Conservation (phyloP, 352 stramenopile species). For the Pythium insidiosum region DNA sequence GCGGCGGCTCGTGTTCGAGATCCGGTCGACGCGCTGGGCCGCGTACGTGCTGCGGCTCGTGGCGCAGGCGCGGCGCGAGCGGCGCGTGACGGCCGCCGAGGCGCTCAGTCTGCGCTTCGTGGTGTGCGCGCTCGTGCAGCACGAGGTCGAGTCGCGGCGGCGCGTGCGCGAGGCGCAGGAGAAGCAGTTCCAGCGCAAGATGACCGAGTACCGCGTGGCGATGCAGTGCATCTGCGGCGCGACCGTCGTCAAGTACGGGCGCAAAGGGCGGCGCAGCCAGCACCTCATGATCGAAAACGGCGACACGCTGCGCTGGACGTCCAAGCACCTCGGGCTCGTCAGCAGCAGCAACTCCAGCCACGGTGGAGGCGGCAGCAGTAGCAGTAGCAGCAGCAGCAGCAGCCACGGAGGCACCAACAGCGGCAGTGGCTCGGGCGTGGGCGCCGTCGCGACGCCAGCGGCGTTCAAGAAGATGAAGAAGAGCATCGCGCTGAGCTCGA, state of each 20-base stretch:
- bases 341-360: no score
- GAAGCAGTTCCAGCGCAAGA: slow-evolving; percentile 57
- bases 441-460: no score
- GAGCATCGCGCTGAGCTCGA: slow-evolving; percentile 46
- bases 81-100: slow-evolving; percentile 18
- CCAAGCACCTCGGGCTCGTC: slow-evolving; percentile 37
- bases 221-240: slow-evolving; percentile 72
- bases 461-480: slow-evolving; percentile 32
- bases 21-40: slow-evolving; percentile 72
- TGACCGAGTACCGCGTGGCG: slow-evolving; percentile 78
- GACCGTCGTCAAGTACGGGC: slow-evolving; percentile 69
- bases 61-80: slow-evolving; percentile 18
- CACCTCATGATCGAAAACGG: slow-evolving; percentile 73
- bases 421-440: no score
- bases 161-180: slow-evolving; percentile 37
- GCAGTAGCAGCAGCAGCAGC: no score
- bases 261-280: slow-evolving; percentile 70
- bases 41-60: slow-evolving; percentile 68
- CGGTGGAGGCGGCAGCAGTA: no score
- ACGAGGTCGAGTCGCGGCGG: slow-evolving; percentile 31
- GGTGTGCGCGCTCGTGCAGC: slow-evolving; percentile 46
- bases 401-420: no score
- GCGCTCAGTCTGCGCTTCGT: slow-evolving; percentile 54
- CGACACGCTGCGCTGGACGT: slow-evolving; percentile 73
- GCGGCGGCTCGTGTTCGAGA: slow-evolving; percentile 55